Evolutionary conservation across 805 yeast genomes (phyloP).

Genomic region (Candida anglica): DNA sequence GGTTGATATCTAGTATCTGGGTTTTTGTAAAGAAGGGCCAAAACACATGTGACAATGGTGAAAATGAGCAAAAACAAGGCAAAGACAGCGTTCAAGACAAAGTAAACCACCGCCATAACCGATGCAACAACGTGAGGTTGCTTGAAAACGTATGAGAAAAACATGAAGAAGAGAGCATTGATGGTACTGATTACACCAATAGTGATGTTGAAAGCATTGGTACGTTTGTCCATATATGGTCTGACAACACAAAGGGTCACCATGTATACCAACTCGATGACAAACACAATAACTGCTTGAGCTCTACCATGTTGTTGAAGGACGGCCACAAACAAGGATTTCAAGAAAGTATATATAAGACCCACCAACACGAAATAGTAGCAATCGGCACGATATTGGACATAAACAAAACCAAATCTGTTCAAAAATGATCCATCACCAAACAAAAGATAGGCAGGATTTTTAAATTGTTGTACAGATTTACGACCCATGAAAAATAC

Average conservation of each 20-base stretch:
- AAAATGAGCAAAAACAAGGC: slow-evolving; percentile 78
- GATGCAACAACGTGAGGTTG: slow-evolving; percentile 89
- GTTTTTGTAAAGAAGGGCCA: slow-evolving; percentile 82
- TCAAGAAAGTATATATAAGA: slow-evolving; percentile 61
- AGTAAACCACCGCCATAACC: slow-evolving; percentile 86
- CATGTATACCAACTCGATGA: slow-evolving; percentile 69
- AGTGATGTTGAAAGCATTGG: slow-evolving; percentile 88
- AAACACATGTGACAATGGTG: slow-evolving; percentile 81
- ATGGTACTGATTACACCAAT: slow-evolving; percentile 75
- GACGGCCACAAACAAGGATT: slow-evolving; percentile 83
- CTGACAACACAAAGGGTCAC: slow-evolving; percentile 62
- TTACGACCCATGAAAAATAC: slow-evolving; percentile 73
- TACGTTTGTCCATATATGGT: slow-evolving; percentile 93
- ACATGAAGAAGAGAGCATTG: slow-evolving; percentile 82
- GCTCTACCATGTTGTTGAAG: slow-evolving; percentile 77
- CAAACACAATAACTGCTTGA: slow-evolving; percentile 75
- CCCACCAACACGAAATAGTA: slow-evolving; percentile 77
- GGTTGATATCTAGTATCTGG: slow-evolving; percentile 96
- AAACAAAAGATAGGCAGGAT: slow-evolving; percentile 86
- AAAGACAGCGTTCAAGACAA: slow-evolving; percentile 83
- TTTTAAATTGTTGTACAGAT: slow-evolving; percentile 70
- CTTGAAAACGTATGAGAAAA: slow-evolving; percentile 78
- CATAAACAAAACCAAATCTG: slow-evolving; percentile 88
- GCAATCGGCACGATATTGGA: slow-evolving; percentile 82
- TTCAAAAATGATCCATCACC: slow-evolving; percentile 80